Conservation (phyloP, 108 stramenopile species). For the Cylindrotheca fusiformis region DNA sequence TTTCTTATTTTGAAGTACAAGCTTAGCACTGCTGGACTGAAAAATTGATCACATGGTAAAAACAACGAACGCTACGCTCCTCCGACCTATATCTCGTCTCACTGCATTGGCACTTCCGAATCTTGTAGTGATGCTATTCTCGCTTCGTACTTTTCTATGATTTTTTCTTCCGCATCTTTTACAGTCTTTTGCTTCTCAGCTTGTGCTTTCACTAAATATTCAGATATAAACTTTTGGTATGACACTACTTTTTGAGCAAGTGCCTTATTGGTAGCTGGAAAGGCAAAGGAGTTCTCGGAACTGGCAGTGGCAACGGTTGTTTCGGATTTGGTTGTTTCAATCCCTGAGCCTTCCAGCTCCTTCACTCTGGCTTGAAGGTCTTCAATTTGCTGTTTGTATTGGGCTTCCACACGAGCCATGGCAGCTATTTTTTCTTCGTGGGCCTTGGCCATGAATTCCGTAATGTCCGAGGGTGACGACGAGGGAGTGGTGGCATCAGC, state of each 20-base stretch:
- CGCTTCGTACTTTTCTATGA: conserved; percentile 36
- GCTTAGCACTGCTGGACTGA: no score
- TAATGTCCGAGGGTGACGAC: conserved; percentile 27
- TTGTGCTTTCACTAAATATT: conserved; percentile 60
- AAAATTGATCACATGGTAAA: no score
- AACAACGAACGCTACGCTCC: no score
- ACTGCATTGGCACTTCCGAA: no score
- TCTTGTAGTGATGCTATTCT: no score
- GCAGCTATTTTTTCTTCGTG: conserved; percentile 70
- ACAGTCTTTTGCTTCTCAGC: conserved; percentile 57
- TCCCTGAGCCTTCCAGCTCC: conserved; percentile 30
- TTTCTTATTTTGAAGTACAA: no score
- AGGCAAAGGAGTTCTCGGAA: conserved; percentile 19
- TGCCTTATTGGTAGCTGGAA: conserved; percentile 39
- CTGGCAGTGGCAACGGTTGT: conserved; percentile 8
- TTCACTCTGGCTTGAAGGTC: conserved; percentile 47
- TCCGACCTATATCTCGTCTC: no score
- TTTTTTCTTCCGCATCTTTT: conserved; percentile 35
- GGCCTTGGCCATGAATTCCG: conserved; percentile 71
- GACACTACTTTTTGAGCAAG: conserved; percentile 33
- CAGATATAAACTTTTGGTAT: conserved; percentile 53
- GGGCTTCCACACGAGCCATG: conserved; percentile 47
- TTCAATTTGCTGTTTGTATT: conserved; percentile 45
- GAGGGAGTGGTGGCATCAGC: not conserved
- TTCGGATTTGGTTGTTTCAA: no score